Evolutionary conservation across 331 rosid species (phyloP), one percentile per base, ranked within the genome.

Genomic region (Malus hybrid): DNA sequence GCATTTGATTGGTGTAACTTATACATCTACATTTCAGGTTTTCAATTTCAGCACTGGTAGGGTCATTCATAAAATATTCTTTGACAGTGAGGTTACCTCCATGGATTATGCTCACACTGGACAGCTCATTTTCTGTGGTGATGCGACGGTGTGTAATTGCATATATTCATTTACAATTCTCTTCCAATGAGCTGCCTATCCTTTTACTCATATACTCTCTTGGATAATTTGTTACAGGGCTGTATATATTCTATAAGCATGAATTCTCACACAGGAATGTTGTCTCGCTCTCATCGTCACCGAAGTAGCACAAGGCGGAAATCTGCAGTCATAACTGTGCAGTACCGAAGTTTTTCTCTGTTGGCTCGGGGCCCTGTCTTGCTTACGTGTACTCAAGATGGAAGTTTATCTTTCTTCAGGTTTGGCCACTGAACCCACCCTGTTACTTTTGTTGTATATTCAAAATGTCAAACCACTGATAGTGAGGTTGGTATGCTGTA

Each of bases 41-140:
- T 86, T 90, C 81, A 94, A 94, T 88, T 94, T 90, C 89, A 94
- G 99, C 90, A 94, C 99, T 0, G 97, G 99, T 64, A 90, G 99
- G 90, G 71, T 83, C 74, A 82, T 94, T 81, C 88, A 88, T 85
- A 92, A 88, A 83, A 71, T 86, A 60, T 81, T 82, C 56, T 87
- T 92, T 77, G 96, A 87, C 76, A 74, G 96, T 82, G 96, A 86
- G 87, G 96, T 90, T 79, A 92, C 97, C 52, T 73, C 99, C 61
- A 87, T 94, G 97, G 99, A 94, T 83, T 90, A 87, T 55, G 97
- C 93, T 83, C 97, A 94, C 87, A 89, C 99, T 44, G 99, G 99
- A 65, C 87, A 89, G 79, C 87, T 94, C 85, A 70, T 94, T 78
- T 94, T 94, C 87, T 94, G 97, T 77, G 99, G 99, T 66, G 99